Percentiles rank a stretch among this genome's conserved stretches.
phyloP scores from a whole-genome alignment of 192 early-diverging fungal genomes.

The Entomortierella beljakovae region DNA sequence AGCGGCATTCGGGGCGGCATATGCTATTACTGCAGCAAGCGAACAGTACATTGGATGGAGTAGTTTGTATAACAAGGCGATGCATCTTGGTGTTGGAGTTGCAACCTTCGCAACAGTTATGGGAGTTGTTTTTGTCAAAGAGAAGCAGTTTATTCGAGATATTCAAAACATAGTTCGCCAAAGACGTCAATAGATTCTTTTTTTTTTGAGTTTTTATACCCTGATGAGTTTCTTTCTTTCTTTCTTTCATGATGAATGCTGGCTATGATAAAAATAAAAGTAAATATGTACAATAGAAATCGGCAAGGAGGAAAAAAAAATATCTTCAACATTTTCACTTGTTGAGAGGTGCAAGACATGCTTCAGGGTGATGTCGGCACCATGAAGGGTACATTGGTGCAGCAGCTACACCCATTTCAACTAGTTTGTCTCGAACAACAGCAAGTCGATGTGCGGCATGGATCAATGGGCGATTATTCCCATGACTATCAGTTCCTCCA shows the following conservation, averaged over 20 bases:
- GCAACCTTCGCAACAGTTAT: constrained; percentile 5
- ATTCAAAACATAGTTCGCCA: constrained; percentile 23
- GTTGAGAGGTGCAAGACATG: constrained; percentile 8
- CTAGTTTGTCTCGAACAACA: constrained; percentile 76
- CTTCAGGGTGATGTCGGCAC: constrained; percentile 60
- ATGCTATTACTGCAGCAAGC: constrained; percentile 63
- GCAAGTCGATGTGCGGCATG: constrained; percentile 75
- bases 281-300: no score
- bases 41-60: constrained; percentile 69
- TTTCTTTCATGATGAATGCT: no score
- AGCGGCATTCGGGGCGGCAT: constrained; percentile 61
- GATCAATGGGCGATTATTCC: constrained; percentile 62
- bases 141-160: constrained; percentile 43
- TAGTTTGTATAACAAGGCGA: constrained; percentile 56
- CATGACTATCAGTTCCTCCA: constrained; percentile 61
- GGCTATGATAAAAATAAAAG: no score
- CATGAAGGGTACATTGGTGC: constrained; percentile 80
- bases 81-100: constrained; percentile 70
- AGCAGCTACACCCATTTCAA: constrained; percentile 72
- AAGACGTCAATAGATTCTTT: constrained; percentile 7
- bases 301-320: no score
- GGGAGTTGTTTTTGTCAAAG: constrained; percentile 7
- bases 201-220: neutral
- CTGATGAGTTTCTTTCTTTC: constrained; percentile 1
- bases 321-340: no score